Conservation (phyloP, 2,329 filamentous ascomycete genomes). For the Alternaria infectoria region DNA sequence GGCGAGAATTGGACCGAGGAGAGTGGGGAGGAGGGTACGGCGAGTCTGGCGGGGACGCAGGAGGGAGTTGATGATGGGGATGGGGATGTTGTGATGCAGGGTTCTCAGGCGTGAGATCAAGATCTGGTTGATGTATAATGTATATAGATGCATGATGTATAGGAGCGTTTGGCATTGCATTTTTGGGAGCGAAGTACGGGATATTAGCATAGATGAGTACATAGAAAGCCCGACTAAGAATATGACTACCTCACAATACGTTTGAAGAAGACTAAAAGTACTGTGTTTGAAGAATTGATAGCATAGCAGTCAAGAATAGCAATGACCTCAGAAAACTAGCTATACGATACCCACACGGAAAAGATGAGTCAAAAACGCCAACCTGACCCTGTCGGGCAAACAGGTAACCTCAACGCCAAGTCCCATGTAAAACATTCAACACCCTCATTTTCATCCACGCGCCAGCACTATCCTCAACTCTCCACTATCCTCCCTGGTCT, state of each 20-base stretch:
- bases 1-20: slow-evolving; percentile 2
- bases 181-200: not conserved
- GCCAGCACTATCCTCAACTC: not conserved
- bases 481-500: not conserved
- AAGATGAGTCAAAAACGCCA: not conserved
- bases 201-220: not conserved
- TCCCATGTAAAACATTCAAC: not conserved
- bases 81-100: slow-evolving; percentile 4
- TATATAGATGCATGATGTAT: not conserved
- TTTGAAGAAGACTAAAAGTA: not conserved
- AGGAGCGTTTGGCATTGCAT: not conserved
- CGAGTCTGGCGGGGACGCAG: slow-evolving; percentile 10
- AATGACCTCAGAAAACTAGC: not conserved
- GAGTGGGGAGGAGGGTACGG: not conserved
- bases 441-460: not conserved
- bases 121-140: not conserved
- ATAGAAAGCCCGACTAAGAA: not conserved
- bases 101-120: not conserved
- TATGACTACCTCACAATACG: not conserved
- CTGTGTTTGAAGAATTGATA: not conserved
- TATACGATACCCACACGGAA: not conserved
- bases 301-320: not conserved
- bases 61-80: slow-evolving; percentile 10
- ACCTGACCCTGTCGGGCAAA: slow-evolving; percentile 18
- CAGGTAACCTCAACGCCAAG: not conserved